Conservation (phyloP, 441 rosid genomes). For the Gossypium gossypioides region DNA sequence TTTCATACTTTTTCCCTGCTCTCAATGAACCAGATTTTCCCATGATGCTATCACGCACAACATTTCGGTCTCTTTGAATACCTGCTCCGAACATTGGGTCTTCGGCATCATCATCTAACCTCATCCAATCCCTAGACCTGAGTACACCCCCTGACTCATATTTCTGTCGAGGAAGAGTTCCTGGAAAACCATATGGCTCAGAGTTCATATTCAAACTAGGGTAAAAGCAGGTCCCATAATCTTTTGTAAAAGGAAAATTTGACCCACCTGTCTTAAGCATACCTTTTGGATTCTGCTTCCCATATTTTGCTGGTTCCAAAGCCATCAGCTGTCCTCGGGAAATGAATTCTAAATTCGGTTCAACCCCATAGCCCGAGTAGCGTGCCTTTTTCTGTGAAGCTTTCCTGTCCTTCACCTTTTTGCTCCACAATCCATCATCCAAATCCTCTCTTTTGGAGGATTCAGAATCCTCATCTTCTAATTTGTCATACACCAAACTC, state of each 20-base stretch:
- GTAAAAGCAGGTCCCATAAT: constrained; percentile 16
- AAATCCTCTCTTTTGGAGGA: constrained; percentile 57
- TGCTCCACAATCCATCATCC: constrained; percentile 49
- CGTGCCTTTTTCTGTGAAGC: constrained; percentile 31
- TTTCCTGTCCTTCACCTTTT: constrained; percentile 51
- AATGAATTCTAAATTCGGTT: constrained; percentile 42
- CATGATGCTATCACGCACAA: constrained; percentile 19
- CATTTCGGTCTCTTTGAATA: constrained; percentile 38
- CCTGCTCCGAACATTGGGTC: constrained; percentile 56
- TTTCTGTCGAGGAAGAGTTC: constrained; percentile 34
- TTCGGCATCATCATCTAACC: constrained; percentile 35
- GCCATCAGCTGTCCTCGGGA: constrained; percentile 30
- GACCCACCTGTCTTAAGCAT: constrained; percentile 39
- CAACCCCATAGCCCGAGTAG: constrained; percentile 33
- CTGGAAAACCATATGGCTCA: constrained; percentile 32
- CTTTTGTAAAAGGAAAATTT: constrained; percentile 34
- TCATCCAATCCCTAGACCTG: constrained; percentile 43
- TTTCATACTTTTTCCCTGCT: constrained; percentile 49
- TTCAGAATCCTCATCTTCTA: constrained; percentile 53
- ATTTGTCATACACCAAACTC: constrained; percentile 68
- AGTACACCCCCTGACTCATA: constrained; percentile 35
- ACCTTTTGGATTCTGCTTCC: constrained; percentile 58
- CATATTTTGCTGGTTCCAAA: constrained; percentile 38
- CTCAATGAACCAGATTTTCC: constrained; percentile 42
- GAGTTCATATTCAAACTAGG: constrained; percentile 45